Conservation (phyloP, 148 eudicot species). For the Amaranthus palmeri region DNA sequence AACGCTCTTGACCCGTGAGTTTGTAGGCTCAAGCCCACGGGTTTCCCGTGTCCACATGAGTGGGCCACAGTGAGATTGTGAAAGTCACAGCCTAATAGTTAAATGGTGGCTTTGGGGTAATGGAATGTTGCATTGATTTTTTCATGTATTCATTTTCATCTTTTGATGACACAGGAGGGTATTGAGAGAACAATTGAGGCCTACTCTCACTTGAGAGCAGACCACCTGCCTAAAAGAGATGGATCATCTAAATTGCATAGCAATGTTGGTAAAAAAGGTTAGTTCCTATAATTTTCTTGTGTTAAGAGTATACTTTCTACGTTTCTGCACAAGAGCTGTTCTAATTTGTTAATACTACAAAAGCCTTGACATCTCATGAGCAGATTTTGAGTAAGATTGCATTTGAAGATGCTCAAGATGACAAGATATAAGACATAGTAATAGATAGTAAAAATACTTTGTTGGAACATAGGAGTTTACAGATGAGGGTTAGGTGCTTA, state of each 20-base stretch:
- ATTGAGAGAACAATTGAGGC: constrained; percentile 87
- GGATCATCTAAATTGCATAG: constrained; percentile 63
- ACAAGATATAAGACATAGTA: neutral
- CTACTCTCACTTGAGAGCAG: constrained; percentile 79
- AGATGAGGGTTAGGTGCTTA: neutral
- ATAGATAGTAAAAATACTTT: neutral
- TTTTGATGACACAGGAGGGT: constrained; percentile 61
- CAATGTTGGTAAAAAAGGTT: constrained; percentile 72
- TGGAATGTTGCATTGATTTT: too few species aligned
- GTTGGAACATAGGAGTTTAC: neutral
- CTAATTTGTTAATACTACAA: neutral
- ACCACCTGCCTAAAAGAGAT: constrained; percentile 50
- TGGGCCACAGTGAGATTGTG: too few species aligned
- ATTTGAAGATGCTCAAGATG: neutral
- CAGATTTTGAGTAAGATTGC: neutral
- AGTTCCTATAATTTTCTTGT: neutral
- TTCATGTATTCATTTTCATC: too few species aligned
- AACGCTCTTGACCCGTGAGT: too few species aligned
- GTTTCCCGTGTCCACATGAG: too few species aligned
- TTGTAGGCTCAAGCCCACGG: too few species aligned
- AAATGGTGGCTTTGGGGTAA: too few species aligned
- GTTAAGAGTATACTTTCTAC: neutral
- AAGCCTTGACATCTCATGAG: neutral
- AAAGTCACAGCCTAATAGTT: too few species aligned
- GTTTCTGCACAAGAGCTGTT: neutral